Percentiles rank a stretch among this genome's conserved stretches.
Evolutionary conservation across 2,329 filamentous ascomycete species (phyloP).

Genomic region (Parastagonospora nodorum): DNA sequence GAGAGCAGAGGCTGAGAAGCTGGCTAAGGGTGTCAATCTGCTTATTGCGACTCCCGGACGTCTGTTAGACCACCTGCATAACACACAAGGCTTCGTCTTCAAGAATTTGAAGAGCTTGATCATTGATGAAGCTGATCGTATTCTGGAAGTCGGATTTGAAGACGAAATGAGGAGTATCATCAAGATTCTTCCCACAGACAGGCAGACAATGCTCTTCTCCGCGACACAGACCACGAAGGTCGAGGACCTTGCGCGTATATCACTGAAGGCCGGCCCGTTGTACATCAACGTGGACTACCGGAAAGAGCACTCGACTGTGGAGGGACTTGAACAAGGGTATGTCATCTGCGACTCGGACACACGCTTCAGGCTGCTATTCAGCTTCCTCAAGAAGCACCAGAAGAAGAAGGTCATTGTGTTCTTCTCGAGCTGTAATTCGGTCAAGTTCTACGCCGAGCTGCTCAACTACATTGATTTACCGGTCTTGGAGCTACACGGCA

Average conservation of each 20-base stretch:
- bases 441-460: constrained; percentile 92
- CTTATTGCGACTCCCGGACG: constrained; percentile 92
- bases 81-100: constrained; percentile 85
- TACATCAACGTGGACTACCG: constrained; percentile 97
- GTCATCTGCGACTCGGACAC: constrained; percentile 92
- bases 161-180: constrained; percentile 98
- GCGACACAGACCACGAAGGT: constrained; percentile 99
- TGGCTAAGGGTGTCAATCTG: constrained; percentile 91
- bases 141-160: constrained; percentile 96
- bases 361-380: constrained; percentile 91
- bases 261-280: constrained; percentile 83
- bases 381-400: constrained; percentile 86
- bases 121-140: constrained; percentile 96
- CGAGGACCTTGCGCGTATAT: constrained; percentile 93
- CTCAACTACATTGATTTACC: constrained; percentile 97
- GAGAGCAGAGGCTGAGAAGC: constrained; percentile 89
- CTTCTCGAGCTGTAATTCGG: constrained; percentile 83
- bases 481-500: constrained; percentile 81
- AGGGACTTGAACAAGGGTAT: constrained; percentile 94
- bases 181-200: constrained; percentile 83
- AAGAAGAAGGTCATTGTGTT: constrained; percentile 99
- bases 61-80: constrained; percentile 90
- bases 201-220: constrained; percentile 98
- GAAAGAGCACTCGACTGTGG: constrained; percentile 89
- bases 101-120: constrained; percentile 92